Base-by-base conservation (phyloP, 2,329 filamentous ascomycete genomes). In the Arthroderma uncinatum region DNA sequence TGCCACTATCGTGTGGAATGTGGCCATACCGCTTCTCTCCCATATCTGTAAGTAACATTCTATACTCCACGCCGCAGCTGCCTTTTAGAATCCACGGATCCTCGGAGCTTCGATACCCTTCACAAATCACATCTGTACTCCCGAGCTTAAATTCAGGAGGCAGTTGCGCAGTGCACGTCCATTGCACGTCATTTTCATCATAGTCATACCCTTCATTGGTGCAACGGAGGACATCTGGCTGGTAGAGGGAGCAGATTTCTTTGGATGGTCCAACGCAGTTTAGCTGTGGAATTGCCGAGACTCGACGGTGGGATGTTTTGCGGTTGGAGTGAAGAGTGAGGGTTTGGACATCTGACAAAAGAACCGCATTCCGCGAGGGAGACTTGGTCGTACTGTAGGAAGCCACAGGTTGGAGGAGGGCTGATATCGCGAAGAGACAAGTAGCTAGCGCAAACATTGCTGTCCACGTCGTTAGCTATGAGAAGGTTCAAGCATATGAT, bases 31-130 rank as follows among this genome's bases (percentile, higher is more conserved):
- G 82, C 64, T 79, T 72, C 72, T 91, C 83, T 2, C 93, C 93
- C 60, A 79, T 76, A 9, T 85, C 82, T 0, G 91, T 97, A 55
- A 97, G 75, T 0, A 86, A 71, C 5, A 97, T 73, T 12, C 85
- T 79, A 71, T 97, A 97, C 73, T 95, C 89, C 23, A 95, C 91
- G 12, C 87, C 93, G 72, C 92, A 97, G 70, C 87, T 93, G 21
- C 93, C 93, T 66, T 87, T 90, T 56, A 97, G 74, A n/a, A 97
- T 81, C 70, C 89, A 94, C 0, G 83, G 82, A 69, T 97, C 93
- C 50, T 92, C 82, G 0, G 85, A 73, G 12, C 76, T 78, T 58
- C 81, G 76, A 73, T 95, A 97, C 9, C 93, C 92, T 68, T 98
- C 92, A 71, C 93, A 98, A 9, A 90, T 77, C 57, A 97, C 92